Conservation (phyloP, 202 grass and related monocot species). For the Saccharum hybrid region DNA sequence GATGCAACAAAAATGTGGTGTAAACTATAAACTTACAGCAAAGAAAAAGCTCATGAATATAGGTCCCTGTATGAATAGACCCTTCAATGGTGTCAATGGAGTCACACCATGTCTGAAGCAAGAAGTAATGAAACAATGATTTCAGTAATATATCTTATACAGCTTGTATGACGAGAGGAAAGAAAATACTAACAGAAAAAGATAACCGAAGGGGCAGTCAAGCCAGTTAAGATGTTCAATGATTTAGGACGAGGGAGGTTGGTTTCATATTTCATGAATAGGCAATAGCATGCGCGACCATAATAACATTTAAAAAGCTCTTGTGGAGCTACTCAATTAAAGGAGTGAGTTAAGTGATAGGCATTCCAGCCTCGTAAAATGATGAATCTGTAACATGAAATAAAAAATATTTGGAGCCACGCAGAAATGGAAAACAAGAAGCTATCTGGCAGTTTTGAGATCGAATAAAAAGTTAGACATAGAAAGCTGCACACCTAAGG, state of each 20-base stretch:
- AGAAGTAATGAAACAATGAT: slow-evolving; percentile 39
- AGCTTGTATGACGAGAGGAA: slow-evolving; percentile 3
- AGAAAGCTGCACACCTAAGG: slow-evolving; percentile 59
- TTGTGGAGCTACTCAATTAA: slow-evolving; percentile 5
- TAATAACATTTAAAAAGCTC: not conserved
- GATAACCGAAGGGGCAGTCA: not conserved
- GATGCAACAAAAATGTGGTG: slow-evolving; percentile 30
- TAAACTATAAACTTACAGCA: slow-evolving; percentile 65
- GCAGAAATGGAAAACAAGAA: not conserved
- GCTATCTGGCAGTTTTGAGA: not conserved
- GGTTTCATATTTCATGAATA: not conserved
- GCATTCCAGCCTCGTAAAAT: not conserved
- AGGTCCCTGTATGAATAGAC: slow-evolving; percentile 76
- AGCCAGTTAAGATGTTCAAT: not conserved
- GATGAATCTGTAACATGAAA: not conserved
- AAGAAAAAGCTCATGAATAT: slow-evolving; percentile 95
- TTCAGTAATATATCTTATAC: not conserved
- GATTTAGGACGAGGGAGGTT: not conserved
- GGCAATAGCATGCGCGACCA: slow-evolving; percentile 23
- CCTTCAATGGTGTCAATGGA: slow-evolving; percentile 77
- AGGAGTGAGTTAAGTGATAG: not conserved
- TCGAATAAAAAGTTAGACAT: not conserved
- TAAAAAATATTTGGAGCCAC: not conserved
- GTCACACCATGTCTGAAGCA: slow-evolving; percentile 61
- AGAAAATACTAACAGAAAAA: not conserved